phyloP scores from a whole-genome alignment of 2,329 filamentous ascomycete species.

The Ustilaginoidea virens region DNA sequence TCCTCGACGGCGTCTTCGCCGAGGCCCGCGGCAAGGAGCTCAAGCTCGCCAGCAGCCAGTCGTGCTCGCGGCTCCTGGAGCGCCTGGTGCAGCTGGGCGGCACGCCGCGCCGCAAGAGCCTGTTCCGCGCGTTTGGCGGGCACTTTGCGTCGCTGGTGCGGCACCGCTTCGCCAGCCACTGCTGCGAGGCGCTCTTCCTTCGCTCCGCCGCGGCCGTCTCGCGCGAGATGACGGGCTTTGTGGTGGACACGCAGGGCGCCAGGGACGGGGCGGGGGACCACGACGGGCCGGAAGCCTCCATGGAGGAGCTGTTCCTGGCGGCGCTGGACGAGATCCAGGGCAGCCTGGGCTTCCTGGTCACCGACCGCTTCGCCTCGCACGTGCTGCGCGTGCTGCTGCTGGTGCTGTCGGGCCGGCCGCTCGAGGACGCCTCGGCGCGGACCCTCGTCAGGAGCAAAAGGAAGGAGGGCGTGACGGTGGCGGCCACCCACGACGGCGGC shows the following conservation, averaged over 20 bases:
- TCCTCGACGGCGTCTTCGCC: conserved; percentile 67
- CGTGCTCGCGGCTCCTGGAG: conserved; percentile 87
- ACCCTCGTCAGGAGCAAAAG: conserved; percentile 79
- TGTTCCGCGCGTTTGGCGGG: conserved; percentile 73
- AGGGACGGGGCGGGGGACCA: conserved; percentile 18
- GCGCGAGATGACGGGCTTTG: conserved; percentile 45
- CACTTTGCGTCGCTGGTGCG: conserved; percentile 85
- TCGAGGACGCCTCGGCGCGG: conserved; percentile 53
- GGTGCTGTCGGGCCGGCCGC: conserved; percentile 67
- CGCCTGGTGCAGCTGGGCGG: conserved; percentile 72
- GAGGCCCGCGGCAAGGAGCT: conserved; percentile 87
- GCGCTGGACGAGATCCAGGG: conserved; percentile 80
- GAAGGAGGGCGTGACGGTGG: conserved; percentile 67
- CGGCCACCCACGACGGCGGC: conserved; percentile 35
- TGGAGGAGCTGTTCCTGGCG: conserved; percentile 74
- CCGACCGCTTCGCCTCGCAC: conserved; percentile 81
- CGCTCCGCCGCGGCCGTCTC: conserved; percentile 67
- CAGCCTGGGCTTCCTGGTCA: conserved; percentile 68
- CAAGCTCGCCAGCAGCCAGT: conserved; percentile 91
- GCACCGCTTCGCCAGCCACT: conserved; percentile 94
- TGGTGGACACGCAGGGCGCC: conserved; percentile 27
- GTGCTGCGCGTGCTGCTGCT: conserved; percentile 73
- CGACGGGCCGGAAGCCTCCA: conserved; percentile 39
- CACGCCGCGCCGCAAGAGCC: conserved; percentile 62
- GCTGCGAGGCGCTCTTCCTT: conserved; percentile 85